These are phyloP conservation scores for Malbranchea cinnamomea DNA, from an alignment of 2,329 filamentous ascomycete genomes.

Conservation along the genomic window DNA sequence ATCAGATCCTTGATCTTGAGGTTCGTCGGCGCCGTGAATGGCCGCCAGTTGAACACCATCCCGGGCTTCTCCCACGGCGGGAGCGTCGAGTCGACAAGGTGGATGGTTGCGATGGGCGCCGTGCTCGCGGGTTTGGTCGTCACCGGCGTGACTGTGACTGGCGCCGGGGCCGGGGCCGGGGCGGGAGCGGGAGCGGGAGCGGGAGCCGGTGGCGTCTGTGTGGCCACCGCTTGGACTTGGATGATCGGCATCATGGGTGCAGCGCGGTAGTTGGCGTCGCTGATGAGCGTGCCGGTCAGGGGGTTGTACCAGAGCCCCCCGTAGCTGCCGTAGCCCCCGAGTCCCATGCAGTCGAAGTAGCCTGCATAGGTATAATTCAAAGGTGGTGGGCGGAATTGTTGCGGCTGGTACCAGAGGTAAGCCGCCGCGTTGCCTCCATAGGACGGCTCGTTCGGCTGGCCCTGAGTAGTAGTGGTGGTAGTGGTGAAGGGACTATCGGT, in stretches of 20 bases:
- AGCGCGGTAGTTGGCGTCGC: conserved; percentile 2
- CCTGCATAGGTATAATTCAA: too few relatives aligned
- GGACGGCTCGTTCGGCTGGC: too few relatives aligned
- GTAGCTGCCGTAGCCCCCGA: neutral
- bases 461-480: too few relatives aligned
- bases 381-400: too few relatives aligned
- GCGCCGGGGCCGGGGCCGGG: conserved; percentile 7
- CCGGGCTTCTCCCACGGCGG: conserved; percentile 20
- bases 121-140: conserved; percentile 28
- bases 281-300: neutral
- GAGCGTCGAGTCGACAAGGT: conserved; percentile 36
- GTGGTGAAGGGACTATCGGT: neutral
- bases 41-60: conserved; percentile 31
- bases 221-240: conserved; percentile 6
- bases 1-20: conserved; percentile 43
- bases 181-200: conserved; percentile 8
- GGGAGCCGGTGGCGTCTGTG: conserved; percentile 6
- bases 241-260: too few relatives aligned
- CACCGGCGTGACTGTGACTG: conserved; percentile 8
- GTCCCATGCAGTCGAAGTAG: too few relatives aligned
- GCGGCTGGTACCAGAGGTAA: too few relatives aligned
- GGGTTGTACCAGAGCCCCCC: too few relatives aligned
- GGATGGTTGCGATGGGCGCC: conserved; percentile 39
- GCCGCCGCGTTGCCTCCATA: too few relatives aligned
- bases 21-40: conserved; percentile 38